phyloP scores from a whole-genome alignment of 805 yeast species.

The Starmerella lactis-condensi region DNA sequence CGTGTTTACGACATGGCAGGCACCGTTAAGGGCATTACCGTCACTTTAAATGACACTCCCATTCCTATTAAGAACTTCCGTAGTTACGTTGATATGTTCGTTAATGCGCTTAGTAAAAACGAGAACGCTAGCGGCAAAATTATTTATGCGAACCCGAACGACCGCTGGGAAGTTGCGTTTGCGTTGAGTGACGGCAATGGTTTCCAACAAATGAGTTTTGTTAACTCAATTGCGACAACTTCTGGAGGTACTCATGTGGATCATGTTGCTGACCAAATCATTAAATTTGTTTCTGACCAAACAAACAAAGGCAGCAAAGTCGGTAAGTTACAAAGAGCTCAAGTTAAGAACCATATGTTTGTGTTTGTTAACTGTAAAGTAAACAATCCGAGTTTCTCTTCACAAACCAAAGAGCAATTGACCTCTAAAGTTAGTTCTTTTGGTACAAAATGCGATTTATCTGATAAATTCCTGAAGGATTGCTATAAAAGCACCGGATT shows the following conservation, averaged over 20 bases:
- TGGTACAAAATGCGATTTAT: conserved; percentile 66
- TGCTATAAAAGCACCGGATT: conserved; percentile 51
- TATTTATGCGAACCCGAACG: conserved; percentile 62
- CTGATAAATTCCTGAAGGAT: conserved; percentile 57
- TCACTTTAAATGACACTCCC: conserved; percentile 56
- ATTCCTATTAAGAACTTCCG: conserved; percentile 61
- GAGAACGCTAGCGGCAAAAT: conserved; percentile 27
- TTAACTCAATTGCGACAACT: conserved; percentile 92
- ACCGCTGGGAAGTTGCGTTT: conserved; percentile 92
- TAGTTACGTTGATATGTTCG: conserved; percentile 73
- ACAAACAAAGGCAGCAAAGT: conserved; percentile 34
- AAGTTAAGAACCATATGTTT: conserved; percentile 78
- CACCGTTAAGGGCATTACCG: conserved; percentile 65
- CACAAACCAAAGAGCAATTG: conserved; percentile 91
- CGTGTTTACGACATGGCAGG: conserved; percentile 95
- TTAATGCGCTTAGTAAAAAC: conserved; percentile 43
- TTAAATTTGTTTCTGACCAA: conserved; percentile 59
- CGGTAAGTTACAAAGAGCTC: conserved; percentile 67
- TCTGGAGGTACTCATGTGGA: conserved; percentile 93
- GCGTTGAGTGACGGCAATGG: conserved; percentile 67
- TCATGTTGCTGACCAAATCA: conserved; percentile 66
- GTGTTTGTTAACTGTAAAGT: conserved; percentile 77
- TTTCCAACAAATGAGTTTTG: conserved; percentile 90
- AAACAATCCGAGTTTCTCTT: conserved; percentile 92
- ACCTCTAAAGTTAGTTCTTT: conserved; percentile 78